Percentiles rank a stretch among this genome's conserved stretches.
Evolutionary conservation across 441 rosid genomes (phyloP).

Genomic region (Melastoma candidum): DNA sequence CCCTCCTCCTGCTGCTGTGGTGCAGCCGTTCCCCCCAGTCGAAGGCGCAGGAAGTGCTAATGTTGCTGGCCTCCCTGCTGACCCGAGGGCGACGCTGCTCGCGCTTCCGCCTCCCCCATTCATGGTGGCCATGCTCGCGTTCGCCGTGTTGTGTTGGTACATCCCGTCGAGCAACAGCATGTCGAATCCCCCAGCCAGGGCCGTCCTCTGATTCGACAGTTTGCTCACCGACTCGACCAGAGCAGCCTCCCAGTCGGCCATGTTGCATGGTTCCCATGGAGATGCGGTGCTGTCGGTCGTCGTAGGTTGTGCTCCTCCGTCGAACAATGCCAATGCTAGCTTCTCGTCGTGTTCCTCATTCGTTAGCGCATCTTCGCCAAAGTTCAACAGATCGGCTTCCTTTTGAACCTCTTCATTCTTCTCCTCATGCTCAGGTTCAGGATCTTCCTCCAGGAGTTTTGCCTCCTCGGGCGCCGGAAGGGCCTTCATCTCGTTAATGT

Average conservation of each 20-base stretch:
- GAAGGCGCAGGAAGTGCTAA: slow-evolving; percentile 48
- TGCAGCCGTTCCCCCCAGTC: neutral
- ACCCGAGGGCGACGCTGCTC: slow-evolving; percentile 42
- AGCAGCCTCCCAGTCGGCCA: slow-evolving; percentile 64
- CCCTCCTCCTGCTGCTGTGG: neutral
- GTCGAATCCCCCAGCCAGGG: slow-evolving; percentile 48
- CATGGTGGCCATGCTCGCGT: slow-evolving; percentile 18
- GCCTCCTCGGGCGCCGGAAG: slow-evolving; percentile 46
- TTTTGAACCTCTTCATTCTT: slow-evolving; percentile 13
- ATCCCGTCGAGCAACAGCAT: slow-evolving; percentile 46
- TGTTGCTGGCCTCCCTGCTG: slow-evolving; percentile 40
- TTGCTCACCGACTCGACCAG: slow-evolving; percentile 61
- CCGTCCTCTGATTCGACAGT: slow-evolving; percentile 24
- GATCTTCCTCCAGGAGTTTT: slow-evolving; percentile 3
- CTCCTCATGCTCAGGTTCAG: slow-evolving; percentile 5
- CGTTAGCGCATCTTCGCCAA: slow-evolving; percentile 34
- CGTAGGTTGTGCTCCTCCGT: slow-evolving; percentile 21
- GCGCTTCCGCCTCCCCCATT: slow-evolving; percentile 33
- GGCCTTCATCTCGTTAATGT: slow-evolving; percentile 41
- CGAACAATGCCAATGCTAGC: slow-evolving; percentile 61
- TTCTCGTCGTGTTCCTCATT: slow-evolving; percentile 35
- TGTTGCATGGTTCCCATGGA: slow-evolving; percentile 60
- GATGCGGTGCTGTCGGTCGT: slow-evolving; percentile 15
- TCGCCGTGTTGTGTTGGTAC: slow-evolving; percentile 43
- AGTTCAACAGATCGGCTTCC: slow-evolving; percentile 53